phyloP scores from a whole-genome alignment of 1,284 basidiomycete species.

The Irpex lacteus region DNA sequence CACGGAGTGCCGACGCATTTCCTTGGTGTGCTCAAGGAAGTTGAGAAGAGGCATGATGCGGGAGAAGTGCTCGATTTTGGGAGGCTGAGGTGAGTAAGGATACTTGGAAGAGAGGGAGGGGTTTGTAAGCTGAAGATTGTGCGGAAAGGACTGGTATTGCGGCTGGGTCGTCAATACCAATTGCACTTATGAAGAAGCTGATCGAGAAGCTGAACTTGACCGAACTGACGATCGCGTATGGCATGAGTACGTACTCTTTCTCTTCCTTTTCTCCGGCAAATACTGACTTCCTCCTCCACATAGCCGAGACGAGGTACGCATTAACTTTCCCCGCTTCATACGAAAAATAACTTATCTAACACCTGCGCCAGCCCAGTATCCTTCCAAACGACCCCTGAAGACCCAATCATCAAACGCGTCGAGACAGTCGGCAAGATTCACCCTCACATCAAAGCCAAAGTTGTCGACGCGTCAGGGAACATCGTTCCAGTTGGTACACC shows the following conservation, averaged over 20 bases:
- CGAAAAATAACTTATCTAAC: neutral
- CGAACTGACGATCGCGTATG: constrained; percentile 77
- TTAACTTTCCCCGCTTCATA: neutral
- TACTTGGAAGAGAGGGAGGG: neutral
- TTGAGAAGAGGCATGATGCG: constrained; percentile 48
- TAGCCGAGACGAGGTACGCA: constrained; percentile 57
- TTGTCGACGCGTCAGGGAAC: constrained; percentile 58
- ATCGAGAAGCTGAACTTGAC: constrained; percentile 63
- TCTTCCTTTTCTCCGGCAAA: neutral
- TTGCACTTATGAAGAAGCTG: constrained; percentile 72
- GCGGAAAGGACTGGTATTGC: constrained; percentile 70
- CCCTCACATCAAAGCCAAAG: constrained; percentile 76
- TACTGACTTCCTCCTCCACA: neutral
- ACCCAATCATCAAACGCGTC: constrained; percentile 69
- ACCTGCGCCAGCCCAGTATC: constrained; percentile 62
- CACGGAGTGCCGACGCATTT: constrained; percentile 88
- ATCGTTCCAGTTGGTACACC: constrained; percentile 65
- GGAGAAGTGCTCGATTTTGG: constrained; percentile 48
- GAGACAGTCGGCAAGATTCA: constrained; percentile 78
- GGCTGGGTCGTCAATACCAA: constrained; percentile 76
- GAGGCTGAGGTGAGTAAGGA: constrained; percentile 46
- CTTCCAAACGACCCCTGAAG: constrained; percentile 70
- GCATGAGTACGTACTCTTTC: constrained; percentile 64
- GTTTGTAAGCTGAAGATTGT: neutral
- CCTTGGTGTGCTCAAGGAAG: constrained; percentile 66